A percentile compares a stretch with the other conserved stretches of the same genome.
phyloP scores from a whole-genome alignment of 768 basidiomycete species.

The Inosperma sp. region DNA sequence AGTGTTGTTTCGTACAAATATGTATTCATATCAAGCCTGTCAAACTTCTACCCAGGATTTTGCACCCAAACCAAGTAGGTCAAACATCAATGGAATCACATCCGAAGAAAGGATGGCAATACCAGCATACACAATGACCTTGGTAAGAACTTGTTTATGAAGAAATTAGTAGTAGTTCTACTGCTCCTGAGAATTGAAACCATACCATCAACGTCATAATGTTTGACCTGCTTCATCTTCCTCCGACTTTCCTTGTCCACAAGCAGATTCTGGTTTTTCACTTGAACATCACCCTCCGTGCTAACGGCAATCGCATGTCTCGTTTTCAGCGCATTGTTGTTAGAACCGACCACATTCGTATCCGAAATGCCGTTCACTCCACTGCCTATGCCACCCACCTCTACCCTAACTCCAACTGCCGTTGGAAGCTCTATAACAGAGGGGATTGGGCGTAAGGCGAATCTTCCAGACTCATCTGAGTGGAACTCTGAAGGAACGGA shows the following conservation, averaged over 20 bases:
- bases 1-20: no score
- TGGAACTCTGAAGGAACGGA: constrained; percentile 55
- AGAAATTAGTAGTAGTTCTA: no score
- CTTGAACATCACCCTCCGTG: constrained; percentile 15
- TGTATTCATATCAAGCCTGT: no score
- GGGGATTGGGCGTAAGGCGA: constrained; percentile 66
- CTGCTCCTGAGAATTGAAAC: constrained; percentile 6
- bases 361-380: constrained; percentile 25
- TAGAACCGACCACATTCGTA: constrained; percentile 25
- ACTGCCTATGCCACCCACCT: constrained; percentile 43
- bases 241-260: constrained; percentile 33
- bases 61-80: constrained; percentile 65
- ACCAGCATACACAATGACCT: constrained; percentile 85
- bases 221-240: constrained; percentile 45
- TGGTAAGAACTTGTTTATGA: constrained; percentile 63
- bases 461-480: constrained; percentile 31
- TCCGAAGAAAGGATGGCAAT: constrained; percentile 70
- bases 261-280: constrained; percentile 14
- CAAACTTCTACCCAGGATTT: constrained; percentile 22
- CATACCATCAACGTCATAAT: constrained; percentile 82
- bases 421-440: constrained; percentile 78
- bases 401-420: constrained; percentile 40
- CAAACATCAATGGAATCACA: constrained; percentile 62
- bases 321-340: constrained; percentile 58
- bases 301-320: constrained; percentile 32